Evolutionary conservation across 805 yeast species (phyloP).

Genomic region (Martiniozyma abietophila): DNA sequence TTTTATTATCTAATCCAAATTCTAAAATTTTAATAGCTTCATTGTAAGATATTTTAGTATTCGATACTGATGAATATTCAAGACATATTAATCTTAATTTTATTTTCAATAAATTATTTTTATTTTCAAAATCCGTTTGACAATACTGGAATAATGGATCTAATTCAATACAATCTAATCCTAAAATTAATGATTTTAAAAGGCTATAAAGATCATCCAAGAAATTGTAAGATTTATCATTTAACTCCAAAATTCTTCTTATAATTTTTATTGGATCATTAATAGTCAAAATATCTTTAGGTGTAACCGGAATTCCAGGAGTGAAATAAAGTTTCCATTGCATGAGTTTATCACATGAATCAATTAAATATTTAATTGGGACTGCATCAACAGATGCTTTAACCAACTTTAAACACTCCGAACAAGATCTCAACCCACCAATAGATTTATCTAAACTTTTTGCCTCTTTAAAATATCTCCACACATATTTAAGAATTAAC

Average conservation of each 20-base stretch:
- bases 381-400: constrained; percentile 2
- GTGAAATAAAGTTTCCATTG: constrained; percentile 24
- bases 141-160: constrained; percentile 7
- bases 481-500: constrained; percentile 14
- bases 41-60: constrained; percentile 50
- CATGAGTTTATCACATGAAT: constrained; percentile 17
- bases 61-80: constrained; percentile 55
- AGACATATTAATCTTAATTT: constrained; percentile 38
- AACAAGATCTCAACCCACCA: constrained; percentile 21
- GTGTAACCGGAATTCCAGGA: constrained; percentile 24
- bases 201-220: constrained; percentile 33
- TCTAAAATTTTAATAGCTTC: constrained; percentile 32
- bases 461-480: constrained; percentile 23
- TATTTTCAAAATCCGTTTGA: constrained; percentile 7
- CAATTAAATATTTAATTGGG: constrained; percentile 14
- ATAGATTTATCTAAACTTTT: constrained; percentile 21
- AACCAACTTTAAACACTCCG: constrained; percentile 16
- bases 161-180: constrained; percentile 22
- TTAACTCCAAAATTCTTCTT: constrained; percentile 38
- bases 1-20: constrained; percentile 10
- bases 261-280: constrained; percentile 21
- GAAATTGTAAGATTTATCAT: constrained; percentile 40
- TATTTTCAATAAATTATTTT: constrained; percentile 19
- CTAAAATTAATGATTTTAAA: constrained; percentile 32
- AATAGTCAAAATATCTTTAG: constrained; percentile 18